Evolutionary conservation across 305 asterid species (phyloP).

Genomic region (Andrographis paniculata): DNA sequence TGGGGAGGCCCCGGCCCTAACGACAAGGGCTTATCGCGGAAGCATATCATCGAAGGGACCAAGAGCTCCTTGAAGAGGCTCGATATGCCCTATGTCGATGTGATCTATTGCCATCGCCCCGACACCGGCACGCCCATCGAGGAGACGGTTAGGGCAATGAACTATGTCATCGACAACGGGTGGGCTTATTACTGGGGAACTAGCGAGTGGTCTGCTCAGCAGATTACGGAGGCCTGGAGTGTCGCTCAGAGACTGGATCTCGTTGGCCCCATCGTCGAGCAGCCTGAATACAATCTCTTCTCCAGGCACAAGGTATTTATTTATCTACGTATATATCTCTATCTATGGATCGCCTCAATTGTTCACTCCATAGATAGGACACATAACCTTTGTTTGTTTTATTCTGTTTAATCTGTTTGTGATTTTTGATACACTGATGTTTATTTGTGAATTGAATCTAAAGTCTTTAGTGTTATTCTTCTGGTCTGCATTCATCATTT

Average conservation of each 20-base stretch:
- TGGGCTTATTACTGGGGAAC: constrained; percentile 99
- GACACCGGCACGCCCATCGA: constrained; percentile 78
- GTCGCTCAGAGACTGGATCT: constrained; percentile 82
- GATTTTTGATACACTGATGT: no score
- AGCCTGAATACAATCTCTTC: constrained; percentile 89
- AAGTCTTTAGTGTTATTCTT: no score
- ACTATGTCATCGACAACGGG: constrained; percentile 85
- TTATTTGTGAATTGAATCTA: no score
- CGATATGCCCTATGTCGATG: constrained; percentile 88
- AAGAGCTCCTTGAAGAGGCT: constrained; percentile 63
- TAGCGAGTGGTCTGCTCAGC: constrained; percentile 97
- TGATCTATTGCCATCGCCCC: constrained; percentile 82
- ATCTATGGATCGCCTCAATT: not conserved
- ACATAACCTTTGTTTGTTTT: no score
- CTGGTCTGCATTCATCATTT: no score
- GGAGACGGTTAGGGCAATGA: constrained; percentile 98
- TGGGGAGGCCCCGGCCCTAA: constrained; percentile 99
- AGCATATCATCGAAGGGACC: constrained; percentile 83
- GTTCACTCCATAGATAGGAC: no score
- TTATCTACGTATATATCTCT: not conserved
- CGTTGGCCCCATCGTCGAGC: constrained; percentile 88
- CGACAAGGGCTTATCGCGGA: constrained; percentile 87
- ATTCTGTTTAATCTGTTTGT: no score
- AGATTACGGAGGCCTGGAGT: constrained; percentile 97
- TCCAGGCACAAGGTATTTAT: constrained; percentile 69